A percentile compares a stretch with the other conserved stretches of the same genome.
phyloP scores from a whole-genome alignment of 768 basidiomycete species.

The Harrya chromipes region DNA sequence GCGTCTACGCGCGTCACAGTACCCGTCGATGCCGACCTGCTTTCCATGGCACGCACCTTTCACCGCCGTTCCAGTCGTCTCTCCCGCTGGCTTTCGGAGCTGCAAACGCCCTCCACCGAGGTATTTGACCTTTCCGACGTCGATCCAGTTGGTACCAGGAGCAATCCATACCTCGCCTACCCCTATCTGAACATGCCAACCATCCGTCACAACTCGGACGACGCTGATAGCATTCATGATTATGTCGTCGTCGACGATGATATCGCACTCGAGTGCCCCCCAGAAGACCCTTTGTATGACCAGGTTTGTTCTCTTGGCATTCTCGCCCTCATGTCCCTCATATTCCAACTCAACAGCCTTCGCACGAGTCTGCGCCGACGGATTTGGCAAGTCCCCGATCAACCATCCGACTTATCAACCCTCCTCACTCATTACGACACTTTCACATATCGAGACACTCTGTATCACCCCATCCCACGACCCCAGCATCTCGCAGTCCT shows the following conservation, averaged over 20 bases:
- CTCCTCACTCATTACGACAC: constrained; percentile 40
- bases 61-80: constrained; percentile 39
- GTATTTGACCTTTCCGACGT: constrained; percentile 19
- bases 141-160: constrained; percentile 27
- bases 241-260: constrained; percentile 41
- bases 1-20: constrained; percentile 18
- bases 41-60: constrained; percentile 12
- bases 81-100: constrained; percentile 45
- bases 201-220: constrained; percentile 30
- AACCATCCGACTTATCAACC: constrained; percentile 34
- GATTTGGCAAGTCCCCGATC: constrained; percentile 30
- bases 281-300: constrained; percentile 11
- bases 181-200: constrained; percentile 33
- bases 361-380: constrained; percentile 19
- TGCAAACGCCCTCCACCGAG: constrained; percentile 27
- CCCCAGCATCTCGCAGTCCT: constrained; percentile 32
- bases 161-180: constrained; percentile 43
- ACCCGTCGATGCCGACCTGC: constrained; percentile 8
- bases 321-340: constrained; percentile 22
- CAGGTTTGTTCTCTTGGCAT: constrained; percentile 28
- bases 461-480: constrained; percentile 38
- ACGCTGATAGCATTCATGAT: constrained; percentile 35
- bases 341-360: constrained; percentile 19
- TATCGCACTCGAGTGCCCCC: constrained; percentile 25
- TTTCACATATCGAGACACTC: constrained; percentile 42